phyloP scores from a whole-genome alignment of 768 basidiomycete species.

The Collybiopsis luxurians region DNA sequence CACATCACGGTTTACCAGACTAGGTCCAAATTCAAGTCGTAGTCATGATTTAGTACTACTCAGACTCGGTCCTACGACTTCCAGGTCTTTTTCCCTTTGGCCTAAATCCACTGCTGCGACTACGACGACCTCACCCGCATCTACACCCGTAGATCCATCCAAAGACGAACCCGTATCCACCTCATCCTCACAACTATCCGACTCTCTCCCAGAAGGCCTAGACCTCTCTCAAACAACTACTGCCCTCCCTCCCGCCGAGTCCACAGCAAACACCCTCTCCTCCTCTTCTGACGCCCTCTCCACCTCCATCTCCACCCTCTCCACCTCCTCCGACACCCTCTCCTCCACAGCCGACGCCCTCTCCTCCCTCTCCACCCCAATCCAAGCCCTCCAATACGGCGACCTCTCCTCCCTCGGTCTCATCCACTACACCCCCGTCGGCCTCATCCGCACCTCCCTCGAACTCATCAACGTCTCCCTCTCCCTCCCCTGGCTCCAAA shows the following conservation, averaged over 20 bases:
- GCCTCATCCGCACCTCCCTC: constrained; percentile 57
- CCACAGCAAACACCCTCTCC: not conserved
- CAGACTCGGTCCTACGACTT: no score
- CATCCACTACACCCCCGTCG: constrained; percentile 60
- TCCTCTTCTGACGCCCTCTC: not conserved
- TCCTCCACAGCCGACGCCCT: not conserved
- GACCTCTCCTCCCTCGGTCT: constrained; percentile 72
- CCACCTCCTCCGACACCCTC: not conserved
- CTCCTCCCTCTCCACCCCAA: not conserved
- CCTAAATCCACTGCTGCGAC: not conserved
- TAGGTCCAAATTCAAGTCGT: no score
- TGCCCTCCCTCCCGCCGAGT: not conserved
- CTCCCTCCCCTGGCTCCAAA: constrained; percentile 82
- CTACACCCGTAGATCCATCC: not conserved
- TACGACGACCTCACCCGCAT: not conserved
- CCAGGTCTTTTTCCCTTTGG: not conserved
- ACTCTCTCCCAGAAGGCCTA: constrained; percentile 1
- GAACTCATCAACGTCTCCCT: constrained; percentile 69
- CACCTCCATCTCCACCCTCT: not conserved
- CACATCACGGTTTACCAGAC: no score
- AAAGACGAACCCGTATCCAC: not conserved
- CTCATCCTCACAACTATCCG: not conserved
- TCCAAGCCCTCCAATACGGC: constrained; percentile 52
- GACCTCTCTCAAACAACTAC: not conserved
- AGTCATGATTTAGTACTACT: no score